These are phyloP conservation scores for Fusarium haematococcum DNA, from an alignment of 2,329 filamentous ascomycete genomes.

Conservation along the genomic window DNA sequence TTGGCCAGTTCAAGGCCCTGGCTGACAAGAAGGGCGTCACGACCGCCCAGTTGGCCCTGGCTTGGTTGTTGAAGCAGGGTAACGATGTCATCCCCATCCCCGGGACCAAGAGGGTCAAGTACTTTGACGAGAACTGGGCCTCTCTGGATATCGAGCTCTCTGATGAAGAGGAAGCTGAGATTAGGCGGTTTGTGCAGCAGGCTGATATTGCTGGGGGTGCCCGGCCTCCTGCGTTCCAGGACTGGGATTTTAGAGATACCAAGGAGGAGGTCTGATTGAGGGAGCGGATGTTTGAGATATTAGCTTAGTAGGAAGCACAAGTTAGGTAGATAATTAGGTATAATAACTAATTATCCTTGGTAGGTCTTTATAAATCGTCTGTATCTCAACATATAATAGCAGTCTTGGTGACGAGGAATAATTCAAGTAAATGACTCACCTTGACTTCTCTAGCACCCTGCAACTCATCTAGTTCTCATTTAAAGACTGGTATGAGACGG, in stretches of 20 bases:
- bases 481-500: background rate
- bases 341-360: background rate
- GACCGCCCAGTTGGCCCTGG: conserved; percentile 66
- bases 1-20: conserved; percentile 60
- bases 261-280: background rate
- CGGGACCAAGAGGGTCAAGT: conserved; percentile 54
- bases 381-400: background rate
- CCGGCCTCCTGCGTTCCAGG: background rate
- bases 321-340: background rate
- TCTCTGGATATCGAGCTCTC: conserved; percentile 45
- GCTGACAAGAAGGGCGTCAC: conserved; percentile 66
- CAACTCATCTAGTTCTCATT: background rate
- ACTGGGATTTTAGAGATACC: conserved; percentile 1
- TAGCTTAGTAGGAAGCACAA: background rate
- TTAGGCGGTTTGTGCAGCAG: conserved; percentile 35
- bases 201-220: conserved; percentile 16
- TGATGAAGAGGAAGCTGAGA: conserved; percentile 46
- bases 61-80: conserved; percentile 70
- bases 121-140: conserved; percentile 56
- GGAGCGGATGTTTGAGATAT: background rate
- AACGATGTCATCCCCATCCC: conserved; percentile 68
- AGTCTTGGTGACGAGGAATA: background rate
- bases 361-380: background rate
- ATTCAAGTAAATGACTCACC: background rate
- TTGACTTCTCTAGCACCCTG: too few relatives aligned